Conservation (phyloP, 202 grass and related monocot genomes). For the Zizania palustris region DNA sequence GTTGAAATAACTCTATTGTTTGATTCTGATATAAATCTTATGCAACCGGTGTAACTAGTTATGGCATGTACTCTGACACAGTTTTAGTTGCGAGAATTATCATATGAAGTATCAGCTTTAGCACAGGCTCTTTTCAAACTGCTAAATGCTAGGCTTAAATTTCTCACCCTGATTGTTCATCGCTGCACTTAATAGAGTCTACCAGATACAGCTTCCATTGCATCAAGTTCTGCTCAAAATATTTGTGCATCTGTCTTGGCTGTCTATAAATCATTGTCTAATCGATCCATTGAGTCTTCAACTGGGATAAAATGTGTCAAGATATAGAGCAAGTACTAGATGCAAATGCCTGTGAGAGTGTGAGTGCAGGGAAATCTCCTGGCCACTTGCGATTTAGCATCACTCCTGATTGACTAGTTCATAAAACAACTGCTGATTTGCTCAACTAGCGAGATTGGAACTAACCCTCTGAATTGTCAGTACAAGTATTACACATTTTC, state of each 20-base stretch:
- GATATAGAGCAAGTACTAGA: neutral
- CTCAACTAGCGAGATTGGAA: neutral
- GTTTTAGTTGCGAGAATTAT: neutral
- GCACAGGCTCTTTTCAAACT: slow-evolving; percentile 24
- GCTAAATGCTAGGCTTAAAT: neutral
- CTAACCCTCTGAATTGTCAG: slow-evolving; percentile 7
- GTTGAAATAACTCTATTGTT: neutral
- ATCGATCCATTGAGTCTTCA: neutral
- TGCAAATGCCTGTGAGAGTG: neutral
- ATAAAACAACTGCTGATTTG: neutral
- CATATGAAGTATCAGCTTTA: neutral
- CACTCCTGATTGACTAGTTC: neutral
- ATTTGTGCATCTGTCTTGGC: neutral
- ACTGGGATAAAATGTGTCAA: neutral
- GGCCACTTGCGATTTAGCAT: neutral
- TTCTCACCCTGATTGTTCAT: neutral
- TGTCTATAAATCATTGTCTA: neutral
- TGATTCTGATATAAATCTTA: neutral
- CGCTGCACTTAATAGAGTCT: neutral
- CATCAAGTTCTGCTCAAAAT: neutral
- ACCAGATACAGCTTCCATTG: neutral
- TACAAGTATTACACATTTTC: slow-evolving; percentile 6
- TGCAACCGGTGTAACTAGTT: neutral
- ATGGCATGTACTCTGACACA: neutral
- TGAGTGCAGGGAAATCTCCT: neutral